A percentile compares a stretch with the other conserved stretches of the same genome.
These are phyloP conservation scores for Anethum foeniculum DNA, from an alignment of 140 eudicot species.

Conservation along the genomic window DNA sequence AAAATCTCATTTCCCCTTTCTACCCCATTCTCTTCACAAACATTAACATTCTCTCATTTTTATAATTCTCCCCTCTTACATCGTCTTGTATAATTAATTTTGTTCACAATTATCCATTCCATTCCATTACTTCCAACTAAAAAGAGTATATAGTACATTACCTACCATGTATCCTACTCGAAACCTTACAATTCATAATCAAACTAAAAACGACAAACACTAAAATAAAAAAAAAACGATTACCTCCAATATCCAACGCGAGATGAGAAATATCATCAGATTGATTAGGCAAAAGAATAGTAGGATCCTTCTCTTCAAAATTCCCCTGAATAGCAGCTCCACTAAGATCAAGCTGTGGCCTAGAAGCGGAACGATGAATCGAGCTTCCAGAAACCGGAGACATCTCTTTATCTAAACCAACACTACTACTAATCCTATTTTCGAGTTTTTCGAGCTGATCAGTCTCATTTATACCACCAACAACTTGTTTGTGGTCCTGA, in stretches of 20 bases:
- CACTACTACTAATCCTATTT: slow-evolving; percentile 18
- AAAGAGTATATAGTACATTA: too few species aligned
- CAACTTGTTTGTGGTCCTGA: slow-evolving; percentile 26
- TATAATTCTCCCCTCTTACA: too few species aligned
- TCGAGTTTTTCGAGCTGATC: slow-evolving; percentile 12
- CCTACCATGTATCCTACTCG: neutral
- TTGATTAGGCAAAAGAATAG: slow-evolving; percentile 89
- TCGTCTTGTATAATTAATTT: too few species aligned
- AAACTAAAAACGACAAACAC: neutral
- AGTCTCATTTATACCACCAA: slow-evolving; percentile 46
- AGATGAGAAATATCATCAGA: slow-evolving; percentile 80
- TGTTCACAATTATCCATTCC: too few species aligned
- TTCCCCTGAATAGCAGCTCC: slow-evolving; percentile 98
- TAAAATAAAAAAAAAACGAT: neutral
- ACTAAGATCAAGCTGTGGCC: slow-evolving; percentile 87
- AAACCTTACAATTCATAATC: neutral
- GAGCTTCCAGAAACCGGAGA: slow-evolving; percentile 44
- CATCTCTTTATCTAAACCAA: slow-evolving; percentile 62
- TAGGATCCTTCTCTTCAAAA: slow-evolving; percentile 87
- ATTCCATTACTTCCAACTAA: too few species aligned
- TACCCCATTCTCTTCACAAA: too few species aligned
- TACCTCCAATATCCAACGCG: slow-evolving; percentile 82
- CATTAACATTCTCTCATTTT: too few species aligned
- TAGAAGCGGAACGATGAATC: slow-evolving; percentile 68
- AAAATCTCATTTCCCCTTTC: too few species aligned